Base-by-base conservation (phyloP, 331 rosid genomes). In the Stylosanthes scabra region DNA sequence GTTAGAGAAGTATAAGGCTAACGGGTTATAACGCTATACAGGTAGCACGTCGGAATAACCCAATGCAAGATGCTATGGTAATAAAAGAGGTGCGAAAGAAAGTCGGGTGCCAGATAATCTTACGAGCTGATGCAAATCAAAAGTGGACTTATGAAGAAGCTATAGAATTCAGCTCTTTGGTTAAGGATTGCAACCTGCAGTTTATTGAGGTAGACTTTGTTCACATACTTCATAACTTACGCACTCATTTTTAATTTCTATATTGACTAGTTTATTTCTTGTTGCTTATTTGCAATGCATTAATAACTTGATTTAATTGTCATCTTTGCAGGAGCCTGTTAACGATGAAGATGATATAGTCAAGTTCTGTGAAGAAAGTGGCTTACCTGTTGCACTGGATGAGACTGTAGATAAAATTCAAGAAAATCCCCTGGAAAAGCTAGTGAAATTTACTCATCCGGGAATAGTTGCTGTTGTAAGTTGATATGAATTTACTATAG, bases 111-210 rank as follows among this genome's bases (percentile, higher is more conserved):
- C 84, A 78, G 41, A 74, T 87, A 75, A 82, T 84, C 56, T 82
- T 94, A 78, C 96, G 99, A 3, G 99, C 78, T 27, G 99, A 94
- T 82, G 99, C 97, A 76, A 94, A 94, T 80, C 86, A 87, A 63
- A 86, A 74, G 51, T 94, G 99, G 99, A 91, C 91, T 61, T 91
- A 80, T 75, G 81, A 89, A 78, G 97, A 94, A 84, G 99, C 97
- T 68, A 83, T 91, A 52, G 80, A 81, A 70, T 94, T 94, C 83
- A 85, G 91, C 70, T 89, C 90, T 80, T 72, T 86, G 41, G 89
- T 88, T 76, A 84, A 87, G 88, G 96, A 88, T 74, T 91, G 90
- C 77, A 68, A 84, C 84, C 87, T 94, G 77, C 90, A 91, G 81
- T 94, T 86, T 81, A 86, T 94, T 39, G 99, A 94, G 97, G 99